Base-by-base conservation (phyloP, 169 alveolate genomes). In the Babesia divergens region DNA sequence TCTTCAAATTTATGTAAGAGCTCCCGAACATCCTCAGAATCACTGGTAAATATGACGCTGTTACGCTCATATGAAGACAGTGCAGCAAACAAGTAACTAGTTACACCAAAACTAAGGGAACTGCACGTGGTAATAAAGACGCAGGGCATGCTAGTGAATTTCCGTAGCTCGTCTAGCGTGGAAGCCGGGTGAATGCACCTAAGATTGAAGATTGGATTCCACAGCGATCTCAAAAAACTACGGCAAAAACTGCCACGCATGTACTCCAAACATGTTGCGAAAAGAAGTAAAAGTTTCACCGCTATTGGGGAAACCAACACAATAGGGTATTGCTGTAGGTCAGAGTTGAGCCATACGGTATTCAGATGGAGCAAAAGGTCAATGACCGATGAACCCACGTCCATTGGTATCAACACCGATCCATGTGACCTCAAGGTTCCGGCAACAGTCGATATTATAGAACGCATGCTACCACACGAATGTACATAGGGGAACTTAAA, bases 241-340 rank as follows among this genome's bases (percentile, higher is more conserved):
- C 56, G 75, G 53, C 64, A 68, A 14, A 79, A 28, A 6, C 47
- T 40, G 16, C 69, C 9, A 16, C 66, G 55, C 87, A 79, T 34
- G 55, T 79, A 79, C 38, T 79, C 87, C 44, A 79, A 11, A 37
- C 87, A 68, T 18, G 87, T 79, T 2, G 70, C 82, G 29, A 68
- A 54, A 13, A 79, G 18, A 16, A 79, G 52, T 13, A 68, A 34
- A 7, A 79, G 9, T 49, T 79, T 67, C 14, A 14, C 75, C 14
- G 82, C 82, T 18, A 79, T 65, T 11, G 87, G 87, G 8, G 87
- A 79, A 31, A 59, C 87, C 28, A 79, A 32, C 11, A 79, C 82
- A 0, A 79, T 38, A 22, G 74, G 74, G 38, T 26, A 79, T 31
- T 70, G 82, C 26, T 46, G 53, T 22, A 79, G 62, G 38, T 79